These are phyloP conservation scores for Chlorociboria aeruginascens DNA, from an alignment of 495 filamentous ascomycete species.

Conservation along the genomic window DNA sequence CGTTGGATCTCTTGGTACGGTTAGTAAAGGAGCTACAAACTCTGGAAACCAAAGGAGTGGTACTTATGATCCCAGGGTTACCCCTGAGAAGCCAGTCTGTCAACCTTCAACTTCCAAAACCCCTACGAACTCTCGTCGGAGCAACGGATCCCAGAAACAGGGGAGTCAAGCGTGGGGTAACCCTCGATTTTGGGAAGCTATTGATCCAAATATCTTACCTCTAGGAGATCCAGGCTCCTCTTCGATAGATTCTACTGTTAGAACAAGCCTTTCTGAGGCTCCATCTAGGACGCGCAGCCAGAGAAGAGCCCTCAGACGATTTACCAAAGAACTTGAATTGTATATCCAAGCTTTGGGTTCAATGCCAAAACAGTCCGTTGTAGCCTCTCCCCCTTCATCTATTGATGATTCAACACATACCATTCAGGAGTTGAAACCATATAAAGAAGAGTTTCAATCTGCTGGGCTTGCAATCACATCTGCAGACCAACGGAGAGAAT, in stretches of 20 bases:
- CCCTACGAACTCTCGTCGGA: no score
- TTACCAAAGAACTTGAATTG: constrained; percentile 29
- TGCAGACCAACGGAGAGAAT: constrained; percentile 23
- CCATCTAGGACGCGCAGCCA: constrained; percentile 26
- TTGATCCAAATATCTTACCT: background rate
- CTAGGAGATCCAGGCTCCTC: background rate
- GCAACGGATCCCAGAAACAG: background rate
- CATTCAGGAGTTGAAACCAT: constrained; percentile 32
- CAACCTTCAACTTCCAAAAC: no score
- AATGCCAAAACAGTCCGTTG: constrained; percentile 8
- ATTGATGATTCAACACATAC: constrained; percentile 29
- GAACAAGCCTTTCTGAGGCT: constrained; percentile 1
- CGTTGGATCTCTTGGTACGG: background rate
- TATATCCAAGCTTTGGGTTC: constrained; percentile 23
- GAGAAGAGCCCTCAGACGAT: constrained; percentile 25
- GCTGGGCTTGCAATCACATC: constrained; percentile 40
- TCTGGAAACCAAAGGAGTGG: background rate
- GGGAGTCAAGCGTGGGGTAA: background rate
- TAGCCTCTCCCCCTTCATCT: constrained; percentile 15
- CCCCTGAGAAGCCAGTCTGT: background rate
- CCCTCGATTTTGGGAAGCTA: background rate
- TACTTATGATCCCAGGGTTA: constrained; percentile 14
- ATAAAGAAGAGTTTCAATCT: constrained; percentile 29
- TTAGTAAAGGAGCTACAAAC: constrained; percentile 1
- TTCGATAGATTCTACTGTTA: constrained; percentile 1